Evolutionary conservation across 805 yeast species (phyloP).

Genomic region (Spathaspora passalidarum): DNA sequence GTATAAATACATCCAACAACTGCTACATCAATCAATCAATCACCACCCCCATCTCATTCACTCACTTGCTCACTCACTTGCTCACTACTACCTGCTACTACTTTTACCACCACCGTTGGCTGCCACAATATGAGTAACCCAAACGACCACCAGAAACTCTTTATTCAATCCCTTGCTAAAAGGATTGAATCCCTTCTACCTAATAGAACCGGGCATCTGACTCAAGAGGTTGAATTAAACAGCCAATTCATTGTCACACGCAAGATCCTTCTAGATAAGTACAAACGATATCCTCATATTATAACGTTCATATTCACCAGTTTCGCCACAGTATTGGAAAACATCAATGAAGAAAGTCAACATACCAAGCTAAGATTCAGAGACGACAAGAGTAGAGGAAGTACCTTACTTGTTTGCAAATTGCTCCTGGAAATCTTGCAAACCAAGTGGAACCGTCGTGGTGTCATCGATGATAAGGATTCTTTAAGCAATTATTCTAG

Average conservation of each 20-base stretch:
- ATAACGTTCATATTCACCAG: slow-evolving; percentile 19
- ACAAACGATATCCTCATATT: slow-evolving; percentile 9
- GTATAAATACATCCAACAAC: too few species aligned
- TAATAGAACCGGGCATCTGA: slow-evolving; percentile 33
- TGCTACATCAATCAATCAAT: too few species aligned
- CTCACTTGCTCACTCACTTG: too few species aligned
- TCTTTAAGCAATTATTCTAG: slow-evolving; percentile 20
- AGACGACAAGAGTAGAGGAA: slow-evolving; percentile 28
- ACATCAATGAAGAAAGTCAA: slow-evolving; percentile 22
- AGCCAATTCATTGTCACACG: slow-evolving; percentile 36
- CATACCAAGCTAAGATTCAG: slow-evolving; percentile 21
- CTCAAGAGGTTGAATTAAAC: slow-evolving; percentile 39
- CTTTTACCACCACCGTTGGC: background rate
- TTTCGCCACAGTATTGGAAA: slow-evolving; percentile 21
- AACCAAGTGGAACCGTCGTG: slow-evolving; percentile 26
- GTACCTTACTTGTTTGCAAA: slow-evolving; percentile 30
- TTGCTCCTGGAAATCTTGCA: slow-evolving; percentile 27
- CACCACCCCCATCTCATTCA: too few species aligned
- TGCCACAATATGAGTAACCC: background rate
- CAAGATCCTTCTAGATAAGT: slow-evolving; percentile 23
- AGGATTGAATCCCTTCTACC: slow-evolving; percentile 37
- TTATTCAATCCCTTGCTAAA: slow-evolving; percentile 21
- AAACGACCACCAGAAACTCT: slow-evolving; percentile 7
- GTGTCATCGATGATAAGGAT: slow-evolving; percentile 11
- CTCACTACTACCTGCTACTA: too few species aligned